Percentiles rank a stretch among this genome's conserved stretches.
Evolutionary conservation across 306 rosid species (phyloP).

Genomic region (Malus sylvestris): DNA sequence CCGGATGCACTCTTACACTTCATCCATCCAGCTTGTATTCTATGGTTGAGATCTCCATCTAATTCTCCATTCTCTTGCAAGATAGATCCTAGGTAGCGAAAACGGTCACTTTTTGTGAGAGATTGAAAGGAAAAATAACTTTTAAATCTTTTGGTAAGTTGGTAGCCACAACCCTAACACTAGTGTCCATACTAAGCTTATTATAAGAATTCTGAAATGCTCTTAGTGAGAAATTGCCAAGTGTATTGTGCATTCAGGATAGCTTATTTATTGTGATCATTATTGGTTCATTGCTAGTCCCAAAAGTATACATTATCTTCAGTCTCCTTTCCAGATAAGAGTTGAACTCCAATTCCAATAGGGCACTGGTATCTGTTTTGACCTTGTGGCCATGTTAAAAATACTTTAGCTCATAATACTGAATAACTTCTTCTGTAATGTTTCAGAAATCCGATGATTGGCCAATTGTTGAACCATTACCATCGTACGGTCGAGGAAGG

Average conservation of each 20-base stretch:
- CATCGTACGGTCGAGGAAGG: constrained; percentile 90
- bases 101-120: too few species aligned
- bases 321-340: neutral
- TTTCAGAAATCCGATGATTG: constrained; percentile 58
- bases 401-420: constrained; percentile 8
- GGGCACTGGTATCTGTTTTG: neutral
- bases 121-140: too few species aligned
- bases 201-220: neutral
- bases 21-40: too few species aligned
- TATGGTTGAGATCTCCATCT: too few species aligned
- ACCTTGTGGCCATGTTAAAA: constrained; percentile 13
- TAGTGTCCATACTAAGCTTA: too few species aligned
- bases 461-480: constrained; percentile 76
- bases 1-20: too few species aligned
- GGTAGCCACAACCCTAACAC: too few species aligned
- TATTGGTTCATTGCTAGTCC: neutral
- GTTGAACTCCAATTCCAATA: neutral
- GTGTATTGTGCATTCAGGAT: too few species aligned
- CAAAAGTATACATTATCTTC: neutral
- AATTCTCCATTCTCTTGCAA: too few species aligned
- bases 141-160: too few species aligned
- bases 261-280: neutral
- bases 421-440: constrained; percentile 15
- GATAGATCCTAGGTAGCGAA: too few species aligned
- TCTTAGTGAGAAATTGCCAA: neutral